Conservation (phyloP, 495 filamentous ascomycete genomes). For the Pseudomonodictys pantanalensis region DNA sequence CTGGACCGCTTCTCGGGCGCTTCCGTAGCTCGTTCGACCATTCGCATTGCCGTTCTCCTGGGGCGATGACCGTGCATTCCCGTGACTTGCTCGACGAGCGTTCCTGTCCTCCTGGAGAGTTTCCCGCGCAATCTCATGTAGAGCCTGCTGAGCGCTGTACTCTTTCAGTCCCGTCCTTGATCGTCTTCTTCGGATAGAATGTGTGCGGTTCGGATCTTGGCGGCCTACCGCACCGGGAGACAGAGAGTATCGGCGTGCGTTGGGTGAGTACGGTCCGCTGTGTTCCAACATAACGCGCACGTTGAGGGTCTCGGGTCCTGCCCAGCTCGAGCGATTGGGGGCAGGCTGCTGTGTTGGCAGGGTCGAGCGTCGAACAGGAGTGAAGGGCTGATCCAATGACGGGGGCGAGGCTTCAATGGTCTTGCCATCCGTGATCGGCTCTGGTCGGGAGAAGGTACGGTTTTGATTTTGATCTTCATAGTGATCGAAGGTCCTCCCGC, state of each 20-base stretch:
- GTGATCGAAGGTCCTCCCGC: not conserved
- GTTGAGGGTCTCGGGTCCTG: constrained; percentile 29
- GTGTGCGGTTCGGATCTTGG: constrained; percentile 1
- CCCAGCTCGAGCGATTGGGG: constrained; percentile 15
- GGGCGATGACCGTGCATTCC: no score
- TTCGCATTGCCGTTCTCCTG: no score
- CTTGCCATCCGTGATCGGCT: not conserved
- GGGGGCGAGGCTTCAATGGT: not conserved
- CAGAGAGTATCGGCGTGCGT: constrained; percentile 21
- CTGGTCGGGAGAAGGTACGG: constrained; percentile 2
- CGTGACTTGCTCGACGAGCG: not conserved
- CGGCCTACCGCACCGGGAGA: constrained; percentile 9
- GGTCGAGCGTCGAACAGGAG: constrained; percentile 3
- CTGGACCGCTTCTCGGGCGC: no score
- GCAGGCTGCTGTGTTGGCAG: not conserved
- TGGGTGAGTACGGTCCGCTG: constrained; percentile 1
- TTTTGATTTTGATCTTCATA: not conserved
- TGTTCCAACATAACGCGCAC: constrained; percentile 30
- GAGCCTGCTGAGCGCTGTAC: constrained; percentile 26
- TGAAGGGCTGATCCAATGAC: not conserved
- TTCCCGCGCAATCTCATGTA: constrained; percentile 24
- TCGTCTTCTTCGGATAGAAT: constrained; percentile 21
- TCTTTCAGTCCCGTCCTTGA: constrained; percentile 27
- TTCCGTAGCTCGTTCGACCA: no score
- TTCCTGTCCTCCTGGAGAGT: constrained; percentile 2